Base-by-base conservation (phyloP, 2,329 filamentous ascomycete species). In the Metarhizium sp. region DNA sequence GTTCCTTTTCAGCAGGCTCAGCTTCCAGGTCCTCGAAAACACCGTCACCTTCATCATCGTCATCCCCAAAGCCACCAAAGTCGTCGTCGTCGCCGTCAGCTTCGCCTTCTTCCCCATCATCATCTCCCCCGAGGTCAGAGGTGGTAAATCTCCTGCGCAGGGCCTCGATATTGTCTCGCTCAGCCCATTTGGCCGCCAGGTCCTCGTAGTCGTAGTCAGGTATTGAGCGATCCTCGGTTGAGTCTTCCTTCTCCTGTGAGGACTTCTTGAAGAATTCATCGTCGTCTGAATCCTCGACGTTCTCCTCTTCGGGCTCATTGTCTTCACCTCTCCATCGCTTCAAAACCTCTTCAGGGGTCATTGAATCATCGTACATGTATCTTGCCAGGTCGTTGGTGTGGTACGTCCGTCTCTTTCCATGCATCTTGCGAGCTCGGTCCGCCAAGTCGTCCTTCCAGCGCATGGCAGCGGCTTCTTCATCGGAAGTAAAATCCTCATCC, bases 361-460 rank as follows among this genome's bases (percentile, higher is more conserved):
- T 72, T 11, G 85, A 83, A 43, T 88, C 81, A 63, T 97, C 88
- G 70, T 99, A 99, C 74, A 99, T 87, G 69, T 95, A 79, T 61
- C 88, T 85, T 0, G 90, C 90, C 34, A 99, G 80, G 64, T 97
- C 92, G 14, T 82, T 80, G 8, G 90, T 86, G 54, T 91, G 84
- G 64, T 88, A 96, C 16, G 86, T 81, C 46, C 83, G 82, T 59
- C 82, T 84, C 62, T 80, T 84, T 32, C 81, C 79, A 66, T 94
- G 88, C 38, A 92, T 74, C 55, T 79, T 81, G 59, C 80, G 81
- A 1, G 92, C 92, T 54, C 86, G 89, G 57, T 87, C 85, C 10
- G 82, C 73, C 67, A 99, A 81, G 63, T 95, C 92, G 29, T 88
- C 82, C 69, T 99, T 99, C 95, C 95, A 99, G 48, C 84, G 80